phyloP scores from a whole-genome alignment of 2,329 filamentous ascomycete genomes.

The Fusarium acutatum region DNA sequence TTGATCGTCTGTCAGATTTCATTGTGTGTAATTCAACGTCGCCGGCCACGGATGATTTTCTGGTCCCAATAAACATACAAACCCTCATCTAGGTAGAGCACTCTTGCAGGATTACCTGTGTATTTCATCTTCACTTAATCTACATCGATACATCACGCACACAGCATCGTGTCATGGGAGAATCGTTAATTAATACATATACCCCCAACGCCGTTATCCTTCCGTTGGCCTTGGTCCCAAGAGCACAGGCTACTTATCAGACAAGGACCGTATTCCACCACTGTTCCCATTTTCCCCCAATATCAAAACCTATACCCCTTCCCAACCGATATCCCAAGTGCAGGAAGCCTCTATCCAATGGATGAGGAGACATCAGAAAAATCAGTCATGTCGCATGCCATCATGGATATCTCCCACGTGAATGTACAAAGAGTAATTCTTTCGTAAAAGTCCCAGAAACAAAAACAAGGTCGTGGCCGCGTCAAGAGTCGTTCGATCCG shows the following conservation, averaged over 20 bases:
- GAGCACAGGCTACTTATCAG: not conserved
- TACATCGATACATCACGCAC: not conserved
- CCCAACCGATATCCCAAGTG: not conserved
- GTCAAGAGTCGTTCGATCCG: conserved; percentile 27
- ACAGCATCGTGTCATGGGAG: not conserved
- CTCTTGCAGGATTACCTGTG: not conserved
- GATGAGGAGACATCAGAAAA: conserved; percentile 20
- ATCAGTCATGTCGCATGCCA: conserved; percentile 36
- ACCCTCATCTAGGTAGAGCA: not conserved
- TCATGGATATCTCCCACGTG: conserved; percentile 34
- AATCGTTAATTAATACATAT: conserved; percentile 18
- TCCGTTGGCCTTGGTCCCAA: not conserved
- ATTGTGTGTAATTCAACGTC: not conserved
- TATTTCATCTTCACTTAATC: not conserved
- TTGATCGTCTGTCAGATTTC: not conserved
- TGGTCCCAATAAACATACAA: not conserved
- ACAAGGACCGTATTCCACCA: conserved; percentile 8
- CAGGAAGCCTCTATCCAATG: conserved; percentile 7
- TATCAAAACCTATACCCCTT: not conserved
- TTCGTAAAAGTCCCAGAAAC: conserved; percentile 20
- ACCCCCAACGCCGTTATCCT: conserved; percentile 9
- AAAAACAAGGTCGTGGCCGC: conserved; percentile 34
- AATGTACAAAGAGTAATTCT: conserved; percentile 32
- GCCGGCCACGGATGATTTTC: too few species aligned
- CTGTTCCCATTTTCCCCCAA: not conserved